phyloP scores from a whole-genome alignment of 2,329 filamentous ascomycete species.

The Cylindrodendrum hubeiense region DNA sequence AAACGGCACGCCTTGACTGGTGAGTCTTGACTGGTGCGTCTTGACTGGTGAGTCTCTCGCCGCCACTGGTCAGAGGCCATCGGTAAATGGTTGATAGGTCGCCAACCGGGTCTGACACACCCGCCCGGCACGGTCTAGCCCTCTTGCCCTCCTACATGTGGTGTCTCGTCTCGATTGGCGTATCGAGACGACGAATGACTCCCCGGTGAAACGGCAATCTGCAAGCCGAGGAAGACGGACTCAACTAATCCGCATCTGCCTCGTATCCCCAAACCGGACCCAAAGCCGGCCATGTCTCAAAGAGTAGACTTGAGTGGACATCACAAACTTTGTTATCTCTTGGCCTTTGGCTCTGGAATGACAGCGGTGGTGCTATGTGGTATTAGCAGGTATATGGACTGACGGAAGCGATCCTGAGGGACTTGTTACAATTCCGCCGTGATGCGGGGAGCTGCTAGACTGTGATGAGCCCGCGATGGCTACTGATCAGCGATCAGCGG shows the following conservation, averaged over 20 bases:
- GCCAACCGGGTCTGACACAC: not conserved
- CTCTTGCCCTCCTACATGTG: not conserved
- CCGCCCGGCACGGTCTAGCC: not conserved
- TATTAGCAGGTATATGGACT: not conserved
- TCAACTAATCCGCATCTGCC: not conserved
- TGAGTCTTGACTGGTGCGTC: no score
- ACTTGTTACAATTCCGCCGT: not conserved
- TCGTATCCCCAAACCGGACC: not conserved
- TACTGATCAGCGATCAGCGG: not conserved
- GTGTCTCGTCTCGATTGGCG: not conserved
- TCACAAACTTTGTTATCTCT: not conserved
- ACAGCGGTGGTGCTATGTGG: not conserved
- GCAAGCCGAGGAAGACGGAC: not conserved
- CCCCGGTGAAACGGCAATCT: conserved; percentile 4
- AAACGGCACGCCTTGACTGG: not conserved
- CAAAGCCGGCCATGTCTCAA: not conserved
- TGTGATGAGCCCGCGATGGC: not conserved
- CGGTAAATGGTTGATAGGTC: not conserved
- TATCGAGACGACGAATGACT: not conserved
- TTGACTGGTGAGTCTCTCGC: not conserved
- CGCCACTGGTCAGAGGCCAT: not conserved
- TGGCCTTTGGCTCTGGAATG: not conserved
- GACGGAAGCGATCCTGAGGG: not conserved
- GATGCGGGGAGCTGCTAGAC: not conserved
- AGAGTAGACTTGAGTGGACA: not conserved